Conservation (phyloP, 2,329 filamentous ascomycete genomes). For the Sodiomyces alkalinus region DNA sequence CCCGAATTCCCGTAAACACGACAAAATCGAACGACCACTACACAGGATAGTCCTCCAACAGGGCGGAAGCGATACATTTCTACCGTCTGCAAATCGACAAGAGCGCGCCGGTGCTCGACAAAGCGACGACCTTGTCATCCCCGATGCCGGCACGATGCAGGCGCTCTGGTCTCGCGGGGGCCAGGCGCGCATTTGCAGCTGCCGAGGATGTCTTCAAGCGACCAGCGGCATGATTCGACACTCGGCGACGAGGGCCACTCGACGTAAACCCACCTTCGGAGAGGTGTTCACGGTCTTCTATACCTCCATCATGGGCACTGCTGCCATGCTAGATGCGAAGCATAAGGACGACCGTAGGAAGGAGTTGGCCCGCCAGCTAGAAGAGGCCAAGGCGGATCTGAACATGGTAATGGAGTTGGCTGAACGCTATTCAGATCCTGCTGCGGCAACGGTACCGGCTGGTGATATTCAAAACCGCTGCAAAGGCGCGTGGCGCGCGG, state of each 20-base stretch:
- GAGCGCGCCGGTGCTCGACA: no score
- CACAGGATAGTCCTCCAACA: no score
- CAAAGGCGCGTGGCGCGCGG: constrained; percentile 1
- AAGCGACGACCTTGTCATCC: no score
- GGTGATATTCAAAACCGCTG: constrained; percentile 10
- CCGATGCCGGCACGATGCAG: constrained; percentile 41
- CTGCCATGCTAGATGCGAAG: constrained; percentile 45
- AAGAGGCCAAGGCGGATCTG: constrained; percentile 34
- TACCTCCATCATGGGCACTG: constrained; percentile 50
- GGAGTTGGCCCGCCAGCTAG: constrained; percentile 47
- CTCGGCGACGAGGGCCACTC: constrained; percentile 31
- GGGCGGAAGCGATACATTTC: no score
- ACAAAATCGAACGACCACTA: no score
- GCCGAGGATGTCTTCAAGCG: constrained; percentile 41
- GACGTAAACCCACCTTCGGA: constrained; percentile 32
- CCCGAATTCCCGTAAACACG: no score
- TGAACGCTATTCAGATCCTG: constrained; percentile 3
- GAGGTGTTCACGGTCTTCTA: constrained; percentile 52
- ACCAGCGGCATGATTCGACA: constrained; percentile 32
- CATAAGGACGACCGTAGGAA: constrained; percentile 40
- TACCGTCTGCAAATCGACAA: no score
- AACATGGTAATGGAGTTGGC: constrained; percentile 20
- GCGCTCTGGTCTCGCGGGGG: constrained; percentile 52
- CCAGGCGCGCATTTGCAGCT: constrained; percentile 48
- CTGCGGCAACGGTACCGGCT: constrained; percentile 8